These are phyloP conservation scores for Exophiala sp. DNA, from an alignment of 2,329 filamentous ascomycete genomes.

Conservation along the genomic window DNA sequence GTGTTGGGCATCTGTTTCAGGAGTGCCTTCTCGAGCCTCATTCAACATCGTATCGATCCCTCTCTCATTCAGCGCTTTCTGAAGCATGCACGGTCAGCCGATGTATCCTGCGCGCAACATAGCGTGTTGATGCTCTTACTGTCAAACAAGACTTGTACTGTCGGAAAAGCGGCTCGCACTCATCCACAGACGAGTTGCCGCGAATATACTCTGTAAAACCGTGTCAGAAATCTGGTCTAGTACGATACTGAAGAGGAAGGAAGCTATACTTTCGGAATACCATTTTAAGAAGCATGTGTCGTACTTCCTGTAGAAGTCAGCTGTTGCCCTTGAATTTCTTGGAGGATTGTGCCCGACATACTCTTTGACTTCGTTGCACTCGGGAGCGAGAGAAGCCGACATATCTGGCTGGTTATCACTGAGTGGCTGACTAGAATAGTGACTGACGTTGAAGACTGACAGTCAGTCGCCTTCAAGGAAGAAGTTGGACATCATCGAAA, in stretches of 20 bases:
- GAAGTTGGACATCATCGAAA: too few relatives aligned
- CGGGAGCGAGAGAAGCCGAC: slow-evolving; percentile 89
- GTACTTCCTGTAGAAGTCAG: slow-evolving; percentile 60
- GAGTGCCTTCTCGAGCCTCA: slow-evolving; percentile 82
- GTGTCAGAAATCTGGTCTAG: slow-evolving; percentile 7
- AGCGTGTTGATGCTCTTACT: slow-evolving; percentile 48
- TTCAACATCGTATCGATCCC: slow-evolving; percentile 91
- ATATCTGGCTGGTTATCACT: too few relatives aligned
- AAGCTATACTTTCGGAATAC: slow-evolving; percentile 88
- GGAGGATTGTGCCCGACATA: slow-evolving; percentile 43
- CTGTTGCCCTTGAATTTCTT: not conserved
- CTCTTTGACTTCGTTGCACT: slow-evolving; percentile 96
- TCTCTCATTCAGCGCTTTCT: slow-evolving; percentile 80
- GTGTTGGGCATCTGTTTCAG: slow-evolving; percentile 73
- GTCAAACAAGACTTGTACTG: slow-evolving; percentile 81
- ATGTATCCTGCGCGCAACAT: not conserved
- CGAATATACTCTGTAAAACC: slow-evolving; percentile 74
- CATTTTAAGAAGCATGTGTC: slow-evolving; percentile 97
- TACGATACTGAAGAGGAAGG: slow-evolving; percentile 17
- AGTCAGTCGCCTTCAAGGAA: too few relatives aligned
- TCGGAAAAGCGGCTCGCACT: slow-evolving; percentile 79
- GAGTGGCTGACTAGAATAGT: not conserved
- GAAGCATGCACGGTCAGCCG: slow-evolving; percentile 8
- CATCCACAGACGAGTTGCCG: slow-evolving; percentile 73
- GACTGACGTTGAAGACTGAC: not conserved